Evolutionary conservation across 345 rosid genomes (phyloP).

Genomic region (Lumnitzera littorea): DNA sequence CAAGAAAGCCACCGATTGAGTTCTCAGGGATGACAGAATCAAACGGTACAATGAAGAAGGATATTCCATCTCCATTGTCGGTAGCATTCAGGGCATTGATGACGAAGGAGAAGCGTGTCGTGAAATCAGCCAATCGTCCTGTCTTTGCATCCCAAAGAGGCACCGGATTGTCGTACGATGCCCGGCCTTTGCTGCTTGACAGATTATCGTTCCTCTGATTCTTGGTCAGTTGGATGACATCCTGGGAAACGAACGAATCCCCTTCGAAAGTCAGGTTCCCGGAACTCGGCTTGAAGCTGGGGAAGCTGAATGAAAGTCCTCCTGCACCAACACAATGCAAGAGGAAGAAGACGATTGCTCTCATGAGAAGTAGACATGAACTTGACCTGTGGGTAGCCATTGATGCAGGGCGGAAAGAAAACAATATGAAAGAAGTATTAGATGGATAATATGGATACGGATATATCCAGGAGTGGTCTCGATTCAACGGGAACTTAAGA

Average conservation of each 20-base stretch:
- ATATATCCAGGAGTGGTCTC: no score
- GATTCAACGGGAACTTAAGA: no score
- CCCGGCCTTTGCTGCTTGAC: conserved; percentile 36
- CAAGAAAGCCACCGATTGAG: conserved; percentile 42
- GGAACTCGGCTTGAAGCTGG: conserved; percentile 25
- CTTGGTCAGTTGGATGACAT: conserved; percentile 33
- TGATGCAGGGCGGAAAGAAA: no score
- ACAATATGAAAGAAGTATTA: no score
- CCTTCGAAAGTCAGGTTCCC: conserved; percentile 26
- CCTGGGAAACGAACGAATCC: conserved; percentile 21
- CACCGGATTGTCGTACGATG: conserved; percentile 26
- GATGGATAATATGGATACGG: no score
- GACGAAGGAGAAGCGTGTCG: conserved; percentile 37
- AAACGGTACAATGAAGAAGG: conserved; percentile 42
- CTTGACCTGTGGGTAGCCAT: no score
- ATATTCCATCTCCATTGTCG: conserved; percentile 33
- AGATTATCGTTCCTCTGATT: conserved; percentile 18
- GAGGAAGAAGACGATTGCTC: neutral
- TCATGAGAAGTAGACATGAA: neutral
- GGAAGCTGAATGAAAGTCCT: conserved; percentile 31
- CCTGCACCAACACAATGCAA: conserved; percentile 13
- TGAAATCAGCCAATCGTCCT: conserved; percentile 35
- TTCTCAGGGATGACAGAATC: conserved; percentile 29
- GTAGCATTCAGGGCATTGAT: conserved; percentile 1
- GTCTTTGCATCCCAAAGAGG: conserved; percentile 40